phyloP scores from a whole-genome alignment of 1,139 yeast genomes.

The Candida sanyaensis region DNA sequence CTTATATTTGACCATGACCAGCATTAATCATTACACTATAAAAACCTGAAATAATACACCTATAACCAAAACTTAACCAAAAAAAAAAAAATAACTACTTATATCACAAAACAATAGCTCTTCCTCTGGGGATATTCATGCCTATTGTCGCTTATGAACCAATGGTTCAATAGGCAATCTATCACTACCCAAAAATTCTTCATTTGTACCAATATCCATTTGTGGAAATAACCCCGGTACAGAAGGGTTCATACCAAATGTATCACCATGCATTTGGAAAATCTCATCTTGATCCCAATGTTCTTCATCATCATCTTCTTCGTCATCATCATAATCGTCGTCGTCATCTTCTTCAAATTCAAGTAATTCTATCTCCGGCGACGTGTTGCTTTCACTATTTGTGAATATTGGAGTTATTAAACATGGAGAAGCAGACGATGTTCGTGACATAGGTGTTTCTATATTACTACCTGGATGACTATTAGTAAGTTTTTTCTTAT shows the following conservation, averaged over 20 bases:
- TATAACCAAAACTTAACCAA: not conserved
- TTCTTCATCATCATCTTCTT: conserved; percentile 15
- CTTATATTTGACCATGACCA: not conserved
- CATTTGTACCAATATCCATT: conserved; percentile 29
- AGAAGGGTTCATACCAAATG: conserved; percentile 20
- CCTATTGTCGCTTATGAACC: conserved; percentile 16
- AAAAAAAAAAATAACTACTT: not conserved
- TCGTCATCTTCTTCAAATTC: conserved; percentile 15
- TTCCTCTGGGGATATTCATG: too few species aligned
- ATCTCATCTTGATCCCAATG: conserved; percentile 6
- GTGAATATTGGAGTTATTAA: conserved; percentile 3
- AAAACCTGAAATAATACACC: not conserved
- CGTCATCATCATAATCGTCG: conserved; percentile 16
- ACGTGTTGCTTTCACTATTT: not conserved
- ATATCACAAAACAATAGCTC: not conserved
- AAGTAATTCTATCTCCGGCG: conserved; percentile 6
- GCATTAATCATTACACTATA: not conserved
- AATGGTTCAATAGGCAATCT: conserved; percentile 33
- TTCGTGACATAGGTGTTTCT: not conserved
- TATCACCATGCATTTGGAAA: conserved; percentile 9
- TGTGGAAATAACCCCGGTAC: conserved; percentile 43
- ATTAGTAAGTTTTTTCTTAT: not conserved
- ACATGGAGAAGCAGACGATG: conserved; percentile 1
- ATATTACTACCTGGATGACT: not conserved
- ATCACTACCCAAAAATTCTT: conserved; percentile 27